Evolutionary conservation across 768 basidiomycete genomes (phyloP).

Genomic region (Boletus rubescentipes): DNA sequence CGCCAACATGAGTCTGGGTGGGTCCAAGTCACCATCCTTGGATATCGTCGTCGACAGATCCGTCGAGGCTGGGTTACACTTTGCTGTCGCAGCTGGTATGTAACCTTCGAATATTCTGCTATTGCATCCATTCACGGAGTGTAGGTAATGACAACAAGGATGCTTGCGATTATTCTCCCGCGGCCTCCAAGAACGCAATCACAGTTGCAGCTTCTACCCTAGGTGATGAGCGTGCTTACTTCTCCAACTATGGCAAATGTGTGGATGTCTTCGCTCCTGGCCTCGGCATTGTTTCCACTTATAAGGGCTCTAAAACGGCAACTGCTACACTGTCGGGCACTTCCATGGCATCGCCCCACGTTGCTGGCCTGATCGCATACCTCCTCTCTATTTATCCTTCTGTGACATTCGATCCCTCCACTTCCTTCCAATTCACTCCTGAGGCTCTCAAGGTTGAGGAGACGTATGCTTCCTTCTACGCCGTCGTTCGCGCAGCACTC

Average conservation of each 20-base stretch:
- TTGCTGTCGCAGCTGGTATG: constrained; percentile 93
- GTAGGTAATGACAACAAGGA: constrained; percentile 80
- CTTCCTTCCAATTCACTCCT: constrained; percentile 40
- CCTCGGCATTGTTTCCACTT: constrained; percentile 89
- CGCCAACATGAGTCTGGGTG: constrained; percentile 97
- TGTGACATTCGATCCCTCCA: constrained; percentile 52
- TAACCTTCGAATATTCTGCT: constrained; percentile 8
- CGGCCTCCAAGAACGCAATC: constrained; percentile 82
- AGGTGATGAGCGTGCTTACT: constrained; percentile 79
- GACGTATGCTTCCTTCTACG: constrained; percentile 48
- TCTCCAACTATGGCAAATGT: constrained; percentile 89
- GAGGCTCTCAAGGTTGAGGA: constrained; percentile 35
- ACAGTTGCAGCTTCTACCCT: constrained; percentile 93
- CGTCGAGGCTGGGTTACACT: constrained; percentile 83
- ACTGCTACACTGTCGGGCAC: constrained; percentile 83
- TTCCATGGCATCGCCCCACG: constrained; percentile 94
- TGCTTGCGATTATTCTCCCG: constrained; percentile 93
- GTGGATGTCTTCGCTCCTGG: constrained; percentile 94
- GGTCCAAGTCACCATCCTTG: constrained; percentile 84
- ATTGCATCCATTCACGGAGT: not conserved
- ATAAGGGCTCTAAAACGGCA: constrained; percentile 60
- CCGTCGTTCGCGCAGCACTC: constrained; percentile 52
- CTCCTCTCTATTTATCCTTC: constrained; percentile 86
- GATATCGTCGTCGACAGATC: constrained; percentile 86
- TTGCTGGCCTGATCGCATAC: constrained; percentile 88